phyloP scores from a whole-genome alignment of 495 filamentous ascomycete species.

The Aspergillus kassunensis region DNA sequence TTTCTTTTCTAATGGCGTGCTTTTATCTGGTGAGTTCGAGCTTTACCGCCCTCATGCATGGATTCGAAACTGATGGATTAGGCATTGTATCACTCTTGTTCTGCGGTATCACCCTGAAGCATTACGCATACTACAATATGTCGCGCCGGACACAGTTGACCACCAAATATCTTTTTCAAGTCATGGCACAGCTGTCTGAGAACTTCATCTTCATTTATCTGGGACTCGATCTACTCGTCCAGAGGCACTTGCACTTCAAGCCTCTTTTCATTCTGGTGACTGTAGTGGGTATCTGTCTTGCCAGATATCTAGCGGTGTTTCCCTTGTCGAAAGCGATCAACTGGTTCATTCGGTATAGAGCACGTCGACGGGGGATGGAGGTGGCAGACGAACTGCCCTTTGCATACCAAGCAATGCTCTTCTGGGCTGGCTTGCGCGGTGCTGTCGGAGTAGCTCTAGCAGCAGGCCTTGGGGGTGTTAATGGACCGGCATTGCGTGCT shows the following conservation, averaged over 20 bases:
- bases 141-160: constrained; percentile 94
- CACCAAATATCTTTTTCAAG: constrained; percentile 96
- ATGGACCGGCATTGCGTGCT: constrained; percentile 74
- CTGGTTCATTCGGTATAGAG: constrained; percentile 88
- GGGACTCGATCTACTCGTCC: constrained; percentile 89
- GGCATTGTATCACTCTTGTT: constrained; percentile 96
- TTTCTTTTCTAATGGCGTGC: constrained; percentile 91
- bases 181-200: constrained; percentile 90
- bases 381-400: constrained; percentile 87
- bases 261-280: constrained; percentile 94
- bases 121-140: constrained; percentile 99
- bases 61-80: constrained; percentile 31
- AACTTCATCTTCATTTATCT: constrained; percentile 99
- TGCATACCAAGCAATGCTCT: constrained; percentile 94
- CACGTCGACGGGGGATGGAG: constrained; percentile 70
- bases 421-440: constrained; percentile 95
- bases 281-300: constrained; percentile 83
- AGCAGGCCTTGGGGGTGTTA: constrained; percentile 75
- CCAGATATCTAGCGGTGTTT: constrained; percentile 90
- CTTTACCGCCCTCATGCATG: background rate
- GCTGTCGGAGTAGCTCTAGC: constrained; percentile 95
- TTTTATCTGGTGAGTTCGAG: constrained; percentile 77
- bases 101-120: constrained; percentile 96
- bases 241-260: constrained; percentile 80
- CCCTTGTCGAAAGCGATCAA: constrained; percentile 88